Percentiles rank a stretch among this genome's conserved stretches.
Conservation (phyloP, 2,329 filamentous ascomycete genomes). For the Hypoxylon sp. region DNA sequence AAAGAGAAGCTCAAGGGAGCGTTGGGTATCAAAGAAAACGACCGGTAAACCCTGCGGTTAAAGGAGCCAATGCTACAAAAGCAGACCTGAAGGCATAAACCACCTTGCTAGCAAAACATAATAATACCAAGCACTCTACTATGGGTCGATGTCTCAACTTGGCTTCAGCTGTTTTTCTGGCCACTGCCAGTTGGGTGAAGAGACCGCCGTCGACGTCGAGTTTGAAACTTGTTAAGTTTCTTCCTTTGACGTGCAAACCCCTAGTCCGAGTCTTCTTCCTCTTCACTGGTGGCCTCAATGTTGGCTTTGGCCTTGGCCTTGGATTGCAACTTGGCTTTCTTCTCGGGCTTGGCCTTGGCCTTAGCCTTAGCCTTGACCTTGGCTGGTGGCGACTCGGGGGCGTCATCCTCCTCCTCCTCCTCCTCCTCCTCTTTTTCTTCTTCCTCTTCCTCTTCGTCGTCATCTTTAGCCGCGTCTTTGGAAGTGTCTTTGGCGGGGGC, state of each 20-base stretch:
- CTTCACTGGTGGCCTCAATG: slow-evolving; percentile 70
- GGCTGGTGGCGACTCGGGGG: slow-evolving; percentile 42
- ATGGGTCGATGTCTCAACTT: background rate
- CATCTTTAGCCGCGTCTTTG: no score
- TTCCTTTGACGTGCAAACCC: slow-evolving; percentile 4
- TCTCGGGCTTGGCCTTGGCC: slow-evolving; percentile 45
- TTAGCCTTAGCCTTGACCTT: slow-evolving; percentile 65
- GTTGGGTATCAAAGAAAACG: slow-evolving; percentile 21
- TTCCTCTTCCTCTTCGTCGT: no score
- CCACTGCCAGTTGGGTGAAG: background rate
- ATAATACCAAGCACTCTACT: background rate
- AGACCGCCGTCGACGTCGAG: no score
- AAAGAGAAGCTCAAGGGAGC: slow-evolving; percentile 22
- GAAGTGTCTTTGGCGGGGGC: slow-evolving; percentile 46
- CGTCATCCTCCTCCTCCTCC: no score
- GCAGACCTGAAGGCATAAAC: background rate
- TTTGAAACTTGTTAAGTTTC: background rate
- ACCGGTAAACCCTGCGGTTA: slow-evolving; percentile 8
- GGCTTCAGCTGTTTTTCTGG: background rate
- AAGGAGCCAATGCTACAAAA: slow-evolving; percentile 1
- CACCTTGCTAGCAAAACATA: background rate
- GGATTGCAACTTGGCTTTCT: slow-evolving; percentile 34
- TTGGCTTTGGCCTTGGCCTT: slow-evolving; percentile 65
- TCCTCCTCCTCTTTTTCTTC: no score
- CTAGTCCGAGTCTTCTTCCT: slow-evolving; percentile 53